Base-by-base conservation (phyloP, 2,329 filamentous ascomycete species). In the Diplodia scrobiculata region DNA sequence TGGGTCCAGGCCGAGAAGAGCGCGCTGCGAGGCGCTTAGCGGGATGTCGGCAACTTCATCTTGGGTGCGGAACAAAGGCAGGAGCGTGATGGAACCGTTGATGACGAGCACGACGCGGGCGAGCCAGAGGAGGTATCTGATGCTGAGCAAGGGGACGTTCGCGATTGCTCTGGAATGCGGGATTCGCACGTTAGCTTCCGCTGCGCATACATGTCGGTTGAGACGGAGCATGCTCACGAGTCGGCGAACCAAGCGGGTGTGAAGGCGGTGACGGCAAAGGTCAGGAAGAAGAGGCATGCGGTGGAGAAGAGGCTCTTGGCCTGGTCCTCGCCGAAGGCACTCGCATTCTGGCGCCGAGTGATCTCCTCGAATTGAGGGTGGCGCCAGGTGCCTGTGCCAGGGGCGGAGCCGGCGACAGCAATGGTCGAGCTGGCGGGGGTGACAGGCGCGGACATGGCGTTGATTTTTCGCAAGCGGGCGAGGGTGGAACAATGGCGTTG, bases 291-390 rank as follows among this genome's bases (percentile, higher is more conserved):
- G 45, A 87, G 82, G 10, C 76, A 79, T 1, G 84, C 76, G 76
- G 96, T 97, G 78, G 88, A 87, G 34, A 87, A 74, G 62, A 96
- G 87, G 63, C 83, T 85, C 68, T 83, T 85, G 58, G 95, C 79
- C 70, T 97, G 94, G 75, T 86, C 86, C 71, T 93, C 88, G 66
- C 88, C 87, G 76, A 98, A 97, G 55, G 84, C 90, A 14, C 88
- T 87, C 21, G 88, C 89, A 76, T 91, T 89, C 74, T 92, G 91
- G 62, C 95, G 88, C 69, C 86, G 85, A 17, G 90, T 87, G 75
- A 99, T 96, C 79, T 98, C 94, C 73, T 92, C 85, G 70, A 97
- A 84, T 69, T 89, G 88, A 38, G 95, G 95, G 77, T 99, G 95
- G 73, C 88, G 87, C 94, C 95, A 99, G 74, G 89, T 91, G 65